Conservation (phyloP, 495 filamentous ascomycete species). For the Podospora didyma region DNA sequence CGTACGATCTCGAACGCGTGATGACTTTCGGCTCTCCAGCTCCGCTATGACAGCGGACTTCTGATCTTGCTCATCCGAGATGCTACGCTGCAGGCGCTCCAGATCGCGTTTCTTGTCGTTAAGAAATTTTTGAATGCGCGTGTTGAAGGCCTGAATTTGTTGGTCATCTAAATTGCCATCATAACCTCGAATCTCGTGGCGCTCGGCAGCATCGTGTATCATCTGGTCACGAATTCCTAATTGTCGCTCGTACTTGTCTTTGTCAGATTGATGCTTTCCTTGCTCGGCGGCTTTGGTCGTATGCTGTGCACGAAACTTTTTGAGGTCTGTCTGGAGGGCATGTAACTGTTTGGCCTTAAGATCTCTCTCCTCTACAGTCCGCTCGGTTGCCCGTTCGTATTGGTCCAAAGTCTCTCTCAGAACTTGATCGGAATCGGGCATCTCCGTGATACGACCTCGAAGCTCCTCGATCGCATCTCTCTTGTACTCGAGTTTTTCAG, state of each 20-base stretch:
- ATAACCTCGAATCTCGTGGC: slow-evolving; percentile 81
- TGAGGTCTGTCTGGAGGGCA: slow-evolving; percentile 60
- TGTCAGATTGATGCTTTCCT: slow-evolving; percentile 80
- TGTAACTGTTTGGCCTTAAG: slow-evolving; percentile 57
- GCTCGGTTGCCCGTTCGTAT: slow-evolving; percentile 68
- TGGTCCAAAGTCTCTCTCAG: slow-evolving; percentile 72
- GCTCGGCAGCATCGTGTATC: slow-evolving; percentile 71
- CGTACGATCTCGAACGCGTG: slow-evolving; percentile 65
- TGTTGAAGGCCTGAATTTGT: slow-evolving; percentile 72
- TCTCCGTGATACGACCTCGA: slow-evolving; percentile 64
- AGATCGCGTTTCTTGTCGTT: slow-evolving; percentile 74
- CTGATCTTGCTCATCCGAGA: slow-evolving; percentile 62
- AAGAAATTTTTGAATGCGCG: slow-evolving; percentile 65
- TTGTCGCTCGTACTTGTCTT: slow-evolving; percentile 79
- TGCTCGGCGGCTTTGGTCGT: slow-evolving; percentile 74
- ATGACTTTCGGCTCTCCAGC: slow-evolving; percentile 63
- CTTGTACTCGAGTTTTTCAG: slow-evolving; percentile 47
- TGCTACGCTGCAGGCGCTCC: slow-evolving; percentile 67
- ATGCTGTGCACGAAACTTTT: slow-evolving; percentile 51
- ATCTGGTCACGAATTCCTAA: slow-evolving; percentile 62
- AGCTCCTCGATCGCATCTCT: slow-evolving; percentile 64
- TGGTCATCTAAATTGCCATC: slow-evolving; percentile 72
- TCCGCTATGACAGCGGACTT: slow-evolving; percentile 64
- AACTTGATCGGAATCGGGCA: slow-evolving; percentile 74
- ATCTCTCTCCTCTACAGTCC: slow-evolving; percentile 60